Evolutionary conservation across 768 basidiomycete species (phyloP), one percentile per base, ranked within the genome.

Genomic region (Serendipita sp.): DNA sequence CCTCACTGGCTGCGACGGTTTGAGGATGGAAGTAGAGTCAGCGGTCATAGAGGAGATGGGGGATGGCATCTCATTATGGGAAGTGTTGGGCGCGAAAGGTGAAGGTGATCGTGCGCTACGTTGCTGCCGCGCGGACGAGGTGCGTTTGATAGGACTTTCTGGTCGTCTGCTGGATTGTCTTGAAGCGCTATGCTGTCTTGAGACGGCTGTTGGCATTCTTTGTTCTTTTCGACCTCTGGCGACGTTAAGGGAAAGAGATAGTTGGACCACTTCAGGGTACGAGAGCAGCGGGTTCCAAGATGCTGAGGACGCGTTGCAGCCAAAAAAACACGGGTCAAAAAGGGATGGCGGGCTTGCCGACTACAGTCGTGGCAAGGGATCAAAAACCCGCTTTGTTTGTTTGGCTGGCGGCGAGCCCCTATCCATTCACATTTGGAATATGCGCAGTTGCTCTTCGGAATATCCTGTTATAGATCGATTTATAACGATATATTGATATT

Each of bases 101-200:
- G 55, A 60, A n/a, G 55, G 55, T n/a, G 55, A 60, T 10, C 55
- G 55, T 8, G 55, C 55, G 29, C 55, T 60, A 60, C 27, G 33
- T n/a, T 37, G 27, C 16, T 27, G 55, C 10, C 55, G 55, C 10
- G 55, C 11, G 16, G 55, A 60, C 2, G 55, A 60, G 55, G 29
- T 60, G 3, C 55, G 55, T 60, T 60, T 60, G 18, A 60, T 36
- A 29, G 55, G 55, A 37, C 55, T 60, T 37, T 60, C 55, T 60
- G 55, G 55, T n/a, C 55, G 55, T 60, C 18, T 60, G 16, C 29
- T 36, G 16, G 55, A 31, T n/a, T 31, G 36, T 60, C 55, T 60
- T 36, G 55, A 60, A n/a, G 55, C 36, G n/a, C 55, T 60, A 36
- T 18, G 55, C 55, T 60, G 55, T n/a, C 55, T 60, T 60, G 55